Conservation (phyloP, 805 yeast species). For the Helenozyma rhizophorensis region DNA sequence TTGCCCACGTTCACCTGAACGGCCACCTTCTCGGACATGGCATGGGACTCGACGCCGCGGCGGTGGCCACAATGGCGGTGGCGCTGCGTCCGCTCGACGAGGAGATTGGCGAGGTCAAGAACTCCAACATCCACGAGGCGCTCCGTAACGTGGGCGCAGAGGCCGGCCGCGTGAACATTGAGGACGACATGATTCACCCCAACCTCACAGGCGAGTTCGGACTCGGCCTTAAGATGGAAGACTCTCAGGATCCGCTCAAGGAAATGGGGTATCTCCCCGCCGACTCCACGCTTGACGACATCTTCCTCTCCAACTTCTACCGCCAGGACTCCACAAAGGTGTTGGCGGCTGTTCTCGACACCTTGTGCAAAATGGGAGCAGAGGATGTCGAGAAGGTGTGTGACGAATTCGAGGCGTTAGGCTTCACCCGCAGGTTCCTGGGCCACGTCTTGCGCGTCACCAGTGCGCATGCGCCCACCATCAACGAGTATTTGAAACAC, state of each 20-base stretch:
- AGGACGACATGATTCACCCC: slow-evolving; percentile 15
- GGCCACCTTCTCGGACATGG: slow-evolving; percentile 2
- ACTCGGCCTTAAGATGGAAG: slow-evolving; percentile 10
- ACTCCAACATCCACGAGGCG: slow-evolving; percentile 18
- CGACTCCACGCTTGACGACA: slow-evolving; percentile 8
- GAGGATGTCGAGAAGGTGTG: slow-evolving; percentile 10
- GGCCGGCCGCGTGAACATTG: slow-evolving; percentile 11
- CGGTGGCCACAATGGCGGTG: slow-evolving; percentile 10
- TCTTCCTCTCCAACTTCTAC: slow-evolving; percentile 8
- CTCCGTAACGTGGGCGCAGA: slow-evolving; percentile 13
- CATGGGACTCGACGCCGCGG: slow-evolving; percentile 4
- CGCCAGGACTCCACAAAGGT: slow-evolving; percentile 5
- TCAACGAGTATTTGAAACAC: slow-evolving; percentile 9
- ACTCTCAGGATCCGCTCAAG: slow-evolving; percentile 10
- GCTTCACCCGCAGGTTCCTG: slow-evolving; percentile 13
- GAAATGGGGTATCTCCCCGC: slow-evolving; percentile 10
- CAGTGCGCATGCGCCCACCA: slow-evolving; percentile 11
- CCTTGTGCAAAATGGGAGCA: slow-evolving; percentile 5
- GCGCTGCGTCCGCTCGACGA: slow-evolving; percentile 29
- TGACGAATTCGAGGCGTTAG: slow-evolving; percentile 8
- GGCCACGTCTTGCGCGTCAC: slow-evolving; percentile 16
- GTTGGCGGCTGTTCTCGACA: slow-evolving; percentile 5
- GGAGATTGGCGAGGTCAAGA: slow-evolving; percentile 31
- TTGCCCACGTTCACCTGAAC: slow-evolving; percentile 8
- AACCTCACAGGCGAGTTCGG: slow-evolving; percentile 9